Base-by-base conservation (phyloP, 495 filamentous ascomycete genomes). In the Halenospora varia region DNA sequence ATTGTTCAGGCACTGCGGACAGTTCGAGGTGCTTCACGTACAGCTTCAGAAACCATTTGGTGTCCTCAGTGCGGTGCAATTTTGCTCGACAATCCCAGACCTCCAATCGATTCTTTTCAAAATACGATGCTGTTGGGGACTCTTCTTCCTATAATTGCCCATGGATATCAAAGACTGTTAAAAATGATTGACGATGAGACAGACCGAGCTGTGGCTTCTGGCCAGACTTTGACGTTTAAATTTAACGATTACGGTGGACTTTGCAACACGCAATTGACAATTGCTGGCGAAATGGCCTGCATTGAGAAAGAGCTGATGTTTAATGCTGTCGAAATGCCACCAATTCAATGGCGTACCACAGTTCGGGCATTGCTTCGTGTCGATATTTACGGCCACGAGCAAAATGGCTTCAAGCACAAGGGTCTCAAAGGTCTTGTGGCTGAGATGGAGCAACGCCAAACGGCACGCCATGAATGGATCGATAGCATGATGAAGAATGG, bases 101-200 rank as follows among this genome's bases (percentile, higher is more conserved):
- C 68, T 3, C 70, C 68, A n/a, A 71, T 78, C 50, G 67, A 68
- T 13, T 35, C 68, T 45, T 73, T 80, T 62, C 85, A 88, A 56
- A 88, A 81, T 62, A 75, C 84, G 40, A 88, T 88, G 84, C 78
- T 87, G 53, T 77, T 85, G 10, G 84, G 80, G 6, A 82, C 84
- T 0, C 71, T 88, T 9, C 72, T 89, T 19, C 84, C 82, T 18
- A 80, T 83, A 11, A 73, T 86, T 25, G 81, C 82, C 18, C 77
- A 85, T 65, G 74, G 80, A 2, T 89, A 82, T 66, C 68, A 67
- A 52, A 67, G 56, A 44, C 73, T 82, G 25, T 63, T 82, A 1
- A 55, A 44, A 17, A 71, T 76, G 59, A 68, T 81, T 15, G 78
- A 82, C 56, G 66, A 63, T 17, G 73, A 75, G 42, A 65, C 73